Conservation (phyloP, 176 grass and related monocot genomes). For the Cenchrus purpureus region DNA sequence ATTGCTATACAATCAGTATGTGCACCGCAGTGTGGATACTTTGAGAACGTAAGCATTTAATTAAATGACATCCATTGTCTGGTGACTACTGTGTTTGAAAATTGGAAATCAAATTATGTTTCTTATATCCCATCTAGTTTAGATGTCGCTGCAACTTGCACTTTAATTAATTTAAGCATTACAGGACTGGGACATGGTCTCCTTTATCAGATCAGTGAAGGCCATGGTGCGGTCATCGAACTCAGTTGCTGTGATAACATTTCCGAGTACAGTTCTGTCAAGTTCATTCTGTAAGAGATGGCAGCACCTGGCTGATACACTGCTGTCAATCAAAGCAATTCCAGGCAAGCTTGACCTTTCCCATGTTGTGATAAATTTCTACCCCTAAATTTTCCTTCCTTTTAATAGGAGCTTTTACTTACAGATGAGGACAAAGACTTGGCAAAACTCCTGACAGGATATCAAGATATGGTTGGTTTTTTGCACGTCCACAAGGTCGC, state of each 20-base stretch:
- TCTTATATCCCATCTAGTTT: not conserved
- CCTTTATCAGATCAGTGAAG: constrained; percentile 83
- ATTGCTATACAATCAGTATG: constrained; percentile 92
- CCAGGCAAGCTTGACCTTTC: constrained; percentile 53
- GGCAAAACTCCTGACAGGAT: constrained; percentile 81
- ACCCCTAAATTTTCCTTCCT: not conserved
- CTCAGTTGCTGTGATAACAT: constrained; percentile 76
- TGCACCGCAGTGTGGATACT: constrained; percentile 86
- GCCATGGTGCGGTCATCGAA: constrained; percentile 68
- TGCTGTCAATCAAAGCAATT: constrained; percentile 87
- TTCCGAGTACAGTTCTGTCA: constrained; percentile 67
- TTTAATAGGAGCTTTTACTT: not conserved
- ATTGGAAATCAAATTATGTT: constrained; percentile 18
- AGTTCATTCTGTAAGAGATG: constrained; percentile 86
- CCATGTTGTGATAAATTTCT: not conserved
- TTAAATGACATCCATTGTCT: not conserved
- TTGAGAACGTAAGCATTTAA: constrained; percentile 62
- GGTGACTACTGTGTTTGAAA: constrained; percentile 3
- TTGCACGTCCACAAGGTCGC: constrained; percentile 93
- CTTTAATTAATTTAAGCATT: constrained; percentile 16
- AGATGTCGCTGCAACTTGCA: not conserved
- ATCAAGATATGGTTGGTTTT: constrained; percentile 94
- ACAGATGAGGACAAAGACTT: constrained; percentile 96
- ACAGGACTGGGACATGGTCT: constrained; percentile 94
- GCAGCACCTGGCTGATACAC: constrained; percentile 90